Evolutionary conservation across 768 basidiomycete species (phyloP).

Genomic region (Phanerodontia chrysosporium): DNA sequence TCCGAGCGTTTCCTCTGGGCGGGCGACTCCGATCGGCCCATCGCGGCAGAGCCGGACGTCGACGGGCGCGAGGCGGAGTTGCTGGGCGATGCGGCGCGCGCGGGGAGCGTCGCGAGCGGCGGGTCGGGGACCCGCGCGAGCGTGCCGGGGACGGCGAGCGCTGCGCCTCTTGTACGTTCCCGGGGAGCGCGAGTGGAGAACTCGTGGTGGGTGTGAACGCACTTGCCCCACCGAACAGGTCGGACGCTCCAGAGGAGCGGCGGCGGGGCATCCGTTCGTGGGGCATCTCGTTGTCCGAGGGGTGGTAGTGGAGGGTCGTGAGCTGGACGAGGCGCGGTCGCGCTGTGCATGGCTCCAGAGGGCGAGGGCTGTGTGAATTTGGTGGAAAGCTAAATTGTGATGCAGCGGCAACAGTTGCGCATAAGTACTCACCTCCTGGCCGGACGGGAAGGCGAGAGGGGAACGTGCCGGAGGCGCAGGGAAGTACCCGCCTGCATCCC

Average conservation of each 20-base stretch:
- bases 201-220: slow-evolving; percentile 10
- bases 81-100: slow-evolving; percentile 3
- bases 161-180: background rate
- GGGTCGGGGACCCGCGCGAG: background rate
- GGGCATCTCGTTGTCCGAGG: background rate
- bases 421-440: slow-evolving; percentile 4
- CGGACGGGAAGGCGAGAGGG: slow-evolving; percentile 11
- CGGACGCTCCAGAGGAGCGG: slow-evolving; percentile 10
- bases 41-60: slow-evolving; percentile 6
- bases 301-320: slow-evolving; percentile 1
- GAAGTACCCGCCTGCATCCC: slow-evolving; percentile 17
- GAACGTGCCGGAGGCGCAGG: slow-evolving; percentile 15
- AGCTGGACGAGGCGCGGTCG: background rate
- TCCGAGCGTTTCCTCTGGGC: background rate
- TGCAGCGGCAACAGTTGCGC: background rate
- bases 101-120: background rate
- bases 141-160: background rate
- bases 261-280: background rate
- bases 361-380: slow-evolving; percentile 1
- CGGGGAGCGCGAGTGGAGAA: slow-evolving; percentile 5
- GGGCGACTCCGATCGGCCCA: slow-evolving; percentile 8
- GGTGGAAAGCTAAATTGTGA: background rate
- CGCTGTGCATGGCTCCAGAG: background rate
- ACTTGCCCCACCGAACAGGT: background rate
- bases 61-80: slow-evolving; percentile 6